A percentile compares a stretch with the other conserved stretches of the same genome.
Evolutionary conservation across 2,329 filamentous ascomycete genomes (phyloP).

Genomic region (Emericellopsis atlantica): DNA sequence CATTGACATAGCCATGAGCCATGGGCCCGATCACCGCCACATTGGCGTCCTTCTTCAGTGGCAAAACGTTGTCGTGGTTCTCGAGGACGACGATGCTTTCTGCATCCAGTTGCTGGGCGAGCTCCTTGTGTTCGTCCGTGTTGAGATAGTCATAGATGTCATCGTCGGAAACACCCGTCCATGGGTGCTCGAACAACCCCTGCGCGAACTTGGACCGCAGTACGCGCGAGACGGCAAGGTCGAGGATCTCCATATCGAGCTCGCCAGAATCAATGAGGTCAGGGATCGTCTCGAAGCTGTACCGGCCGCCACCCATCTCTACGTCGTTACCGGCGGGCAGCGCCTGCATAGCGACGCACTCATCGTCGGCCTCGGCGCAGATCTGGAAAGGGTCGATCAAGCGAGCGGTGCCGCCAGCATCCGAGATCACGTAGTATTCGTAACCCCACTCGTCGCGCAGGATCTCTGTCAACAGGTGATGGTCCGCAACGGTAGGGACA

Average conservation of each 20-base stretch:
- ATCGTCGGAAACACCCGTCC: conserved; percentile 40
- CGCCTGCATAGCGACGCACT: conserved; percentile 49
- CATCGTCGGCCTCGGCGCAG: conserved; percentile 47
- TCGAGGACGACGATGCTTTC: conserved; percentile 51
- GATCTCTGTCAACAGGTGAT: conserved; percentile 54
- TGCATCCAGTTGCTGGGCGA: conserved; percentile 50
- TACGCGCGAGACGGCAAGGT: conserved; percentile 52
- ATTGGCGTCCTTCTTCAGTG: conserved; percentile 49
- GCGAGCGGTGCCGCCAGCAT: conserved; percentile 60
- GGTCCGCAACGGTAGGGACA: conserved; percentile 52
- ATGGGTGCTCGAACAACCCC: conserved; percentile 62
- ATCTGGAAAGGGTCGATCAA: conserved; percentile 52
- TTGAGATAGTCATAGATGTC: conserved; percentile 48
- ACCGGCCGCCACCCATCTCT: conserved; percentile 67
- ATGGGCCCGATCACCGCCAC: conserved; percentile 66
- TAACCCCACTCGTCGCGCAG: conserved; percentile 62
- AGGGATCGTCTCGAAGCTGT: conserved; percentile 56
- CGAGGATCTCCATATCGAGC: conserved; percentile 44
- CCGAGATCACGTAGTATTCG: conserved; percentile 49
- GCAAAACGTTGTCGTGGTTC: conserved; percentile 40
- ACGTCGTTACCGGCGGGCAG: conserved; percentile 59
- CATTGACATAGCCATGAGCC: conserved; percentile 59
- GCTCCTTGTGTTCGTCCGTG: conserved; percentile 40
- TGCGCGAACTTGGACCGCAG: conserved; percentile 56
- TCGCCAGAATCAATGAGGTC: conserved; percentile 48